These are phyloP conservation scores for Penicillium digitatum DNA, from an alignment of 2,329 filamentous ascomycete genomes.

Conservation along the genomic window DNA sequence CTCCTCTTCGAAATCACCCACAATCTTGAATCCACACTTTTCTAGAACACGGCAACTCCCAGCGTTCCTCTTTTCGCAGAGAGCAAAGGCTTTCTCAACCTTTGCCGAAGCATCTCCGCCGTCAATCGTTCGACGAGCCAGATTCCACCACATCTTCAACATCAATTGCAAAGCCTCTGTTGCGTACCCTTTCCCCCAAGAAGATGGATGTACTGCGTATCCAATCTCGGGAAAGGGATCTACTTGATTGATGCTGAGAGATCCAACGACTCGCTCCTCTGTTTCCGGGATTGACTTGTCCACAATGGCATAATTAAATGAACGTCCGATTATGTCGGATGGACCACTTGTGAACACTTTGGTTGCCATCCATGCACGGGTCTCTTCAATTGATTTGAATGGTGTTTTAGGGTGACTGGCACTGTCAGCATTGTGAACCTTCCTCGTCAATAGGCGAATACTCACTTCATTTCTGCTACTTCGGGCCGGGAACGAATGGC, in stretches of 20 bases:
- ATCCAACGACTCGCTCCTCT: slow-evolving; percentile 19
- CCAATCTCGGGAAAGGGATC: slow-evolving; percentile 25
- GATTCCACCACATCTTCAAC: slow-evolving; percentile 26
- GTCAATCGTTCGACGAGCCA: slow-evolving; percentile 8
- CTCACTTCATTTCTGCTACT: slow-evolving; percentile 25
- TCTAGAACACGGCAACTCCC: slow-evolving; percentile 19
- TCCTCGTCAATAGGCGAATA: neutral
- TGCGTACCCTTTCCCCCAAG: slow-evolving; percentile 28
- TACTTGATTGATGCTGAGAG: slow-evolving; percentile 21
- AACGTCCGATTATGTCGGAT: slow-evolving; percentile 17
- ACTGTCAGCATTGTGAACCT: neutral
- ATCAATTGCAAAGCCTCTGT: slow-evolving; percentile 25
- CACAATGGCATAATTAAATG: slow-evolving; percentile 22
- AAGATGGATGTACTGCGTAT: slow-evolving; percentile 23
- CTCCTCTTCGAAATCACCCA: slow-evolving; percentile 8
- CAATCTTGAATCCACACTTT: slow-evolving; percentile 22
- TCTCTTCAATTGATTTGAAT: slow-evolving; percentile 21
- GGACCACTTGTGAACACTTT: slow-evolving; percentile 22
- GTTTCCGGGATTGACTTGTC: slow-evolving; percentile 16
- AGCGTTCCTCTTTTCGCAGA: slow-evolving; percentile 18
- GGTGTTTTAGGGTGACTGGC: slow-evolving; percentile 23
- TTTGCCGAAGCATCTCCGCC: neutral
- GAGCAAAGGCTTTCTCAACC: slow-evolving; percentile 19
- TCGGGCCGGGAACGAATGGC: slow-evolving; percentile 25
- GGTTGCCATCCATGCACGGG: slow-evolving; percentile 22